Evolutionary conservation across 306 rosid species (phyloP), one percentile per base, ranked within the genome.

Genomic region (Cicer cuneatum): DNA sequence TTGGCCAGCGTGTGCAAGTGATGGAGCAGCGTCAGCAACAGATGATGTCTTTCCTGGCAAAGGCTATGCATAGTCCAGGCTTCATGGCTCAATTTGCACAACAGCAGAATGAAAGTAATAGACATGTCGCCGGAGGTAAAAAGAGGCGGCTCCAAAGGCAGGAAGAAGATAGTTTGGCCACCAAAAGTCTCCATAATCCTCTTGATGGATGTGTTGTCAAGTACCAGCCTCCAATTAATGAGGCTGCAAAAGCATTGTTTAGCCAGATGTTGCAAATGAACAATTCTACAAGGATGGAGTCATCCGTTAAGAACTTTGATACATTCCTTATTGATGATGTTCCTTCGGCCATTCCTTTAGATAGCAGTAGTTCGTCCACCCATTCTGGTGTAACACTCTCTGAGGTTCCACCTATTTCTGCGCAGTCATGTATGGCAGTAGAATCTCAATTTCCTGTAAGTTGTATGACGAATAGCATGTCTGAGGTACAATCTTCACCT

Each of bases 21-120:
- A 93, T 93, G 98, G 98, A 93, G 82, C 97, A 93, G 78, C 85
- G 97, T 68, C 98, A 93, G 69, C 98, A 93, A 64, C 96, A 93
- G 78, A 89, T 93, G 93, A 91, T 93, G 97, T 91, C 98, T 39
- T 93, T 93, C 76, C 88, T 93, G 43, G 98, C 97, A 16, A 93
- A 89, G 87, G 97, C 97, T 52, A 86, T 93, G 74, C 96, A 90
- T 82, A 90, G 96, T 74, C 97, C 98, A 65, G 89, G 97, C 59
- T 90, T 93, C 80, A 82, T 93, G 76, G 89, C 97, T 71, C 98
- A 93, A 53, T 93, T 93, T 82, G 89, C 91, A 37, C 93, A 93
- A 78, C 94, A 93, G 86, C 84, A 93, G 85, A 90, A 74, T 77
- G 97, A 88, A 49, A 82, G 87, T 85, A 90, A 69, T 79, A 88